phyloP scores from a whole-genome alignment of 495 filamentous ascomycete genomes.

The Annulohypoxylon maeteangense region DNA sequence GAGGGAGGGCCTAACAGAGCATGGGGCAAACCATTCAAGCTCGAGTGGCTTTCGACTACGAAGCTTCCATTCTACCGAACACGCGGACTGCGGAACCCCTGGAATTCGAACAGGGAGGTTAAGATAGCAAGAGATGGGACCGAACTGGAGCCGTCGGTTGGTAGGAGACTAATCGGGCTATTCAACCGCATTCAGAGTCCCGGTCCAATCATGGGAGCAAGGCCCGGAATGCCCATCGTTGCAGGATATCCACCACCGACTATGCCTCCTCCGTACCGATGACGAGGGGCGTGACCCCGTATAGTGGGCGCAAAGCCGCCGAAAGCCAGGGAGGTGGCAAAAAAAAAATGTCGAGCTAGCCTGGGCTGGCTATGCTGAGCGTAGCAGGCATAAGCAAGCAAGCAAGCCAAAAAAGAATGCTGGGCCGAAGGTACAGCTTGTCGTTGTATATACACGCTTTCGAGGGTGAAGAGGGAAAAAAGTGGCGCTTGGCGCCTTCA shows the following conservation, averaged over 20 bases:
- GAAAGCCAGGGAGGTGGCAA: constrained; percentile 24
- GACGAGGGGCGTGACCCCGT: constrained; percentile 22
- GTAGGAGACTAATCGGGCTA: constrained; percentile 77
- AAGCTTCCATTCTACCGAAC: constrained; percentile 92
- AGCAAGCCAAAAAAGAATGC: constrained; percentile 14
- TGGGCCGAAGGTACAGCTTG: constrained; percentile 21
- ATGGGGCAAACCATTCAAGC: constrained; percentile 92
- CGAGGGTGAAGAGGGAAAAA: constrained; percentile 22
- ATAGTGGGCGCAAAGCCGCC: constrained; percentile 8
- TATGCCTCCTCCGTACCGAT: constrained; percentile 37
- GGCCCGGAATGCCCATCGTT: constrained; percentile 38
- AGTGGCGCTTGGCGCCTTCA: constrained; percentile 35
- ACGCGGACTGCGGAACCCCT: constrained; percentile 88
- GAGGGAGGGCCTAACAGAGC: constrained; percentile 63
- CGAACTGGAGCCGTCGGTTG: constrained; percentile 87
- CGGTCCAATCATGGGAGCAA: constrained; percentile 41
- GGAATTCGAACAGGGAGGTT: constrained; percentile 96
- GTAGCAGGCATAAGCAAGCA: constrained; percentile 21
- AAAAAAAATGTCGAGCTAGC: constrained; percentile 28
- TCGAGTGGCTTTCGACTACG: constrained; percentile 91
- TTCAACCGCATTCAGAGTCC: constrained; percentile 71
- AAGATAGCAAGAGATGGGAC: constrained; percentile 98
- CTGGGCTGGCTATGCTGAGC: constrained; percentile 39
- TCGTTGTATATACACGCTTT: constrained; percentile 38
- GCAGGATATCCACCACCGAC: constrained; percentile 48